Base-by-base conservation (phyloP, 106 monocot genomes). In the Posidonia australis region DNA sequence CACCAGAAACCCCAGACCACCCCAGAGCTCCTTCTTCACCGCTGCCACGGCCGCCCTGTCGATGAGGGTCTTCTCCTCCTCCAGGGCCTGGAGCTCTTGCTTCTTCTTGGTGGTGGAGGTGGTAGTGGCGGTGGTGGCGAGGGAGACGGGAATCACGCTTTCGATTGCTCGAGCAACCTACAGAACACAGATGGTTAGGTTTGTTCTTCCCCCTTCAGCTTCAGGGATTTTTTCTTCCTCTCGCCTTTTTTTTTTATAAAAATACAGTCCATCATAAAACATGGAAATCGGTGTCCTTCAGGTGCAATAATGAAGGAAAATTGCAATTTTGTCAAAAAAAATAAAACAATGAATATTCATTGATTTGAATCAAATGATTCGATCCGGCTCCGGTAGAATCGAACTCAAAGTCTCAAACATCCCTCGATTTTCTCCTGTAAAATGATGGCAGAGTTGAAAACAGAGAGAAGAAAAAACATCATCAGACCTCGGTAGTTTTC, bases 81-180 rank as follows among this genome's bases (percentile, higher is more conserved):
- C 66, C 52, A 67, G 21, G 11, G 14, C 66, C 31, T 24, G 20
- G 22, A 67, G 66, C 31, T 67, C 66, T 30, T 67, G 41, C 31
- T 60, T 25, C 21, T 25, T 17, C 10, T 29, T 9, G 47, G 20
- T 45, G 42, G 6, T 21, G 17, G 62, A 42, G 36, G 62, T 23
- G 11, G 62, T 18, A 7, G 41, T 45, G 20, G 18, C 0, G 62
- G 28, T 30, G 26, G 62, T 23, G 62, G 13, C 43, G 10, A 36
- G 44, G 46, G 46, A 17, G 25, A 26, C 5, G 0, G 65, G 48
- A 24, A 67, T 67, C 9, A 67, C 53, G 52, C 52, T 67, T 28
- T 67, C 52, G 32, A 67, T 67, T 32, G 66, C 66, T 51, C 30
- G 26, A 9, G 66, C 66, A 6, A 67, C 66, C 66, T 67, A 29